phyloP scores from a whole-genome alignment of 176 grass and related monocot species.

The Oryza brachyantha region DNA sequence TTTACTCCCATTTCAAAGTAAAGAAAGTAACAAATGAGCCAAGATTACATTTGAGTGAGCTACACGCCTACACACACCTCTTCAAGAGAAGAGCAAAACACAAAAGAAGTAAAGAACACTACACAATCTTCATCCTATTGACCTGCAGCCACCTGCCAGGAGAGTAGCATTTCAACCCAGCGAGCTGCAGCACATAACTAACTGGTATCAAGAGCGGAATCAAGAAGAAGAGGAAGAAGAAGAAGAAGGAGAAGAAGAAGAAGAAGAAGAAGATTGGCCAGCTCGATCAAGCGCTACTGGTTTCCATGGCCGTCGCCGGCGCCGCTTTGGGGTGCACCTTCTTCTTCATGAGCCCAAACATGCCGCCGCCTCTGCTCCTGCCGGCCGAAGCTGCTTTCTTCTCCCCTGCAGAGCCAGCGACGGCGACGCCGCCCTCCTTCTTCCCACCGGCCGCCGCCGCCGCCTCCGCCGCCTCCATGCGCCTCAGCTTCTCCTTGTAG shows the following conservation, averaged over 20 bases:
- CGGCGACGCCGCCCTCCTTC: not conserved
- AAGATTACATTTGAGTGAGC: not conserved
- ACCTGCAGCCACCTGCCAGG: not conserved
- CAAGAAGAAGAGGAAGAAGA: too few relatives aligned
- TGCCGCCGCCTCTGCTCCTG: not conserved
- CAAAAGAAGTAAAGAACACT: not conserved
- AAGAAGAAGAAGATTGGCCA: too few relatives aligned
- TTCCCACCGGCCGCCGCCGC: not conserved
- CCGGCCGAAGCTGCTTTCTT: not conserved
- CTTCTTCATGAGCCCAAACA: slow-evolving; percentile 41
- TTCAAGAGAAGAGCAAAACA: not conserved
- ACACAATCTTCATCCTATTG: not conserved
- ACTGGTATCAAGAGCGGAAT: too few relatives aligned
- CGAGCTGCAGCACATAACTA: not conserved
- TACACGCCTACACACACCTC: not conserved
- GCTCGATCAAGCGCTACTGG: not conserved
- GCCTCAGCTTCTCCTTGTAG: slow-evolving; percentile 47
- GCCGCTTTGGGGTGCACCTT: not conserved
- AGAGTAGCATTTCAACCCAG: not conserved
- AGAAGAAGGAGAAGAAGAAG: too few relatives aligned
- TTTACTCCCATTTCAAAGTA: not conserved
- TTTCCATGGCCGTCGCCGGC: not conserved
- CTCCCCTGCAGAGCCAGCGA: not conserved
- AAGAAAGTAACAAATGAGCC: not conserved
- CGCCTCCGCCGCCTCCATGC: slow-evolving; percentile 17